Evolutionary conservation across 768 basidiomycete species (phyloP), one percentile per base, ranked within the genome.

Genomic region (Epithele typhae): DNA sequence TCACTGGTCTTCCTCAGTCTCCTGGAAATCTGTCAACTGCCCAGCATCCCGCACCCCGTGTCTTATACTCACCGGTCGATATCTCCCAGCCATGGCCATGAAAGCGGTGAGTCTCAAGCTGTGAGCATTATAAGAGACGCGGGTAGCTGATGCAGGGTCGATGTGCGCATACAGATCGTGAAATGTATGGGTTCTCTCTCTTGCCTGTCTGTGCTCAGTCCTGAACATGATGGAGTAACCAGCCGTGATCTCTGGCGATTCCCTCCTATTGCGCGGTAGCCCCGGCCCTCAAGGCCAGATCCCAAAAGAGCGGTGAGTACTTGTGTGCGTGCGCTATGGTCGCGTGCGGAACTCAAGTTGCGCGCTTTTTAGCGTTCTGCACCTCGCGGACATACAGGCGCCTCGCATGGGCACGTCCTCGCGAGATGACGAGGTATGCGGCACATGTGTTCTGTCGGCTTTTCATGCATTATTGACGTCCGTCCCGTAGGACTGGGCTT

Each of bases 191-290:
- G 46, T 43, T 43, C 32, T 21, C 37, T 46, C 49, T n/a, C 27
- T 45, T 40, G 15, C 43, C 25, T 36, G 43, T 12, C 21, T n/a
- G 23, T 46, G 35, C 37, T 22, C 32, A 51, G 46, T 41, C 45
- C 59, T 63, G 50, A 56, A 60, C 51, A 59, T 52, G 51, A 25
- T 62, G 51, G 40, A 55, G 48, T 55, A 61, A 63, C 40, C 63
- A 92, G 92, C 89, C 60, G 91, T 89, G 57, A 78, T 90, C 52
- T 95, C 92, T 36, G 92, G 91, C 30, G 93, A 95, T 65, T 87
- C 92, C 34, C 79, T 94, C 47, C 76, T 95, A 47, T 71, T 96
- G 44, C 83, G 92, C 66, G 84, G 78, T 54, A 77, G 79, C 51
- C 81, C 78, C 33, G 84, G 82, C 27, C 77, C 84, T 1, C 87